Conservation (phyloP, 139 green algal genomes). For the Chlorella sp. region DNA sequence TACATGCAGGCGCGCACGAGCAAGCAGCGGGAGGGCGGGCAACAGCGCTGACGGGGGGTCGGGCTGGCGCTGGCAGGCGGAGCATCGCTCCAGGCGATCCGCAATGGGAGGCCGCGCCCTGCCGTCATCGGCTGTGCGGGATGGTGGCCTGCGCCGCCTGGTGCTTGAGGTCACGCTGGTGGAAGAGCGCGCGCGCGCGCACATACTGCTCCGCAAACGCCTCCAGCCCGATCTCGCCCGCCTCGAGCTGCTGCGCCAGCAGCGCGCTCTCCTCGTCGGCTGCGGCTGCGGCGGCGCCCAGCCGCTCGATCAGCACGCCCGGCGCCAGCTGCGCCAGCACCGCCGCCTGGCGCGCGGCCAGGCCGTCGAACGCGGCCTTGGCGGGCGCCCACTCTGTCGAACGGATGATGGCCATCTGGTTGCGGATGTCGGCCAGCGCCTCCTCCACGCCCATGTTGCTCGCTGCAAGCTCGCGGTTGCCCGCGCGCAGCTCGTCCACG, state of each 20-base stretch:
- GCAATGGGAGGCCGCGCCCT: no score
- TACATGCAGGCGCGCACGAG: no score
- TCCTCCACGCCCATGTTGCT: slow-evolving; percentile 50
- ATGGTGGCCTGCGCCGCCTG: slow-evolving; percentile 60
- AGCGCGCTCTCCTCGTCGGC: slow-evolving; percentile 39
- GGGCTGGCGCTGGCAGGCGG: no score
- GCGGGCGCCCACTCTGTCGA: slow-evolving; percentile 55
- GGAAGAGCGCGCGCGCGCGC: slow-evolving; percentile 41
- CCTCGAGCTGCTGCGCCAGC: slow-evolving; percentile 37
- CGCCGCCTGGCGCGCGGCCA: slow-evolving; percentile 48
- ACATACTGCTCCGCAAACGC: slow-evolving; percentile 60
- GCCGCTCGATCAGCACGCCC: slow-evolving; percentile 23
- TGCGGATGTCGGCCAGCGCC: slow-evolving; percentile 52
- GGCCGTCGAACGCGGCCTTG: slow-evolving; percentile 54
- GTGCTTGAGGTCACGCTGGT: slow-evolving; percentile 61
- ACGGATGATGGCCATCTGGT: slow-evolving; percentile 71
- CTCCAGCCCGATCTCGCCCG: slow-evolving; percentile 41
- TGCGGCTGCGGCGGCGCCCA: slow-evolving; percentile 12
- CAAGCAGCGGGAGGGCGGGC: no score
- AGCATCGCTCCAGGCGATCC: no score
- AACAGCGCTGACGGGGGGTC: no score
- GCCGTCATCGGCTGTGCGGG: no score
- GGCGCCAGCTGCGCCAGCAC: slow-evolving; percentile 51
- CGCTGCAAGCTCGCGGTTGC: slow-evolving; percentile 17
- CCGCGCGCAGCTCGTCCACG: neutral